These are phyloP conservation scores for Gossypium schwendimanii DNA, from an alignment of 441 rosid species.

Conservation along the genomic window DNA sequence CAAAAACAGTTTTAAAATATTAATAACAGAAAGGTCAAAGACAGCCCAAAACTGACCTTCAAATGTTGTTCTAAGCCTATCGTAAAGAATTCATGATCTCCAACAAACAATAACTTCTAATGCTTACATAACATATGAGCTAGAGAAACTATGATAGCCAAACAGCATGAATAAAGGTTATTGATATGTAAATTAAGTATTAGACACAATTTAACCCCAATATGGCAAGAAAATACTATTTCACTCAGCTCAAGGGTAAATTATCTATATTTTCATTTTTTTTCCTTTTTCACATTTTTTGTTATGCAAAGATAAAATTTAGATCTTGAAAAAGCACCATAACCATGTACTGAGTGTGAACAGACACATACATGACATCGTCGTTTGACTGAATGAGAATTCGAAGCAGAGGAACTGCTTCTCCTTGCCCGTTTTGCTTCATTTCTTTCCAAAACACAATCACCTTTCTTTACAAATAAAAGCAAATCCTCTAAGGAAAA, in stretches of 20 bases:
- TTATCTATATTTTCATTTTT: background rate
- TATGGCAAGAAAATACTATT: background rate
- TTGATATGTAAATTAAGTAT: background rate
- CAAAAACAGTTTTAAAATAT: conserved; percentile 1
- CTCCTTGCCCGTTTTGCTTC: conserved; percentile 27
- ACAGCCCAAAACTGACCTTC: background rate
- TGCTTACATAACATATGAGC: background rate
- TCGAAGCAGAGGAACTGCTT: conserved; percentile 28
- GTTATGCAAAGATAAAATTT: background rate
- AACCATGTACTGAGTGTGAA: conserved; percentile 11
- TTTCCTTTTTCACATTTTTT: background rate
- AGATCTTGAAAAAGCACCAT: conserved; percentile 4
- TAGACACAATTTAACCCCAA: background rate
- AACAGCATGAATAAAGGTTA: background rate
- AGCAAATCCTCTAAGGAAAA: conserved; percentile 64
- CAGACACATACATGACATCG: conserved; percentile 51
- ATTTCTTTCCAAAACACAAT: conserved; percentile 21
- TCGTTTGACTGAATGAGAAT: conserved; percentile 30
- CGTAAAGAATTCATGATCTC: background rate
- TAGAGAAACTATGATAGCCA: background rate
- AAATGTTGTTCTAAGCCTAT: background rate
- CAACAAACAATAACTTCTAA: background rate
- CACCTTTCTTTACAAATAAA: conserved; percentile 38
- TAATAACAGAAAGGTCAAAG: background rate
- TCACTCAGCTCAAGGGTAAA: background rate